Evolutionary conservation across 352 stramenopile species (phyloP).

Genomic region (Phytophthora idaei): DNA sequence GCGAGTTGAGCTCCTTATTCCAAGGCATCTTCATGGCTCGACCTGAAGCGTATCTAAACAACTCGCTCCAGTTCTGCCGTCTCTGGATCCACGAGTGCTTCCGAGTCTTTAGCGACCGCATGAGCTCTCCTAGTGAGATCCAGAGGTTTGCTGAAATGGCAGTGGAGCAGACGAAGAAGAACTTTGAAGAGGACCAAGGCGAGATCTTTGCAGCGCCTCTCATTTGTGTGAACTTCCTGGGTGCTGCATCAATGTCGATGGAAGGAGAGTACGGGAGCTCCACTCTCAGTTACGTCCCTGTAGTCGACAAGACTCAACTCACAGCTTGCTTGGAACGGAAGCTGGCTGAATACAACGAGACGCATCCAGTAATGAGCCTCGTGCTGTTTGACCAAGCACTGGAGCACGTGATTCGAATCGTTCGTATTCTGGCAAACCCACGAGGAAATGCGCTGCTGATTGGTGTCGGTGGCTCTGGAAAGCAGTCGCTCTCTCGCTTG

Average conservation of each 20-base stretch:
- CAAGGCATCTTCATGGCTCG: conserved; percentile 79
- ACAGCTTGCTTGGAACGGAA: conserved; percentile 63
- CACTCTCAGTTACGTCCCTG: conserved; percentile 51
- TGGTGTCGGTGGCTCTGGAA: conserved; percentile 85
- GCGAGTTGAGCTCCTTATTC: conserved; percentile 88
- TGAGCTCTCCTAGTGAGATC: conserved; percentile 75
- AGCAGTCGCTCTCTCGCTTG: conserved; percentile 91
- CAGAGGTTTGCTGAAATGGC: conserved; percentile 84
- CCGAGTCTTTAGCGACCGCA: conserved; percentile 92
- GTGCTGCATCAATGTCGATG: conserved; percentile 9
- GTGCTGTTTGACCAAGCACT: conserved; percentile 93
- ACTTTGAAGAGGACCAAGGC: conserved; percentile 81
- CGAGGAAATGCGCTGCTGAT: conserved; percentile 88
- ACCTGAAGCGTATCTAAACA: conserved; percentile 67
- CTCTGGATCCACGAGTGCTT: conserved; percentile 93
- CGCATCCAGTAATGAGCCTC: conserved; percentile 92
- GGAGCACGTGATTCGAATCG: conserved; percentile 89
- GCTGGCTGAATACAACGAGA: conserved; percentile 91
- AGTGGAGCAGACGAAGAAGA: conserved; percentile 86
- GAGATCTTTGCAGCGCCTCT: conserved; percentile 76
- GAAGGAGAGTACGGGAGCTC: conserved; percentile 19
- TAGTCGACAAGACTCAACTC: conserved; percentile 61
- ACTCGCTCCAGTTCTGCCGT: conserved; percentile 68
- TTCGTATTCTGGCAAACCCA: conserved; percentile 78
- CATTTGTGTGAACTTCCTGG: conserved; percentile 76